phyloP scores from a whole-genome alignment of 305 asterid species.

The Rubia tinctorum region DNA sequence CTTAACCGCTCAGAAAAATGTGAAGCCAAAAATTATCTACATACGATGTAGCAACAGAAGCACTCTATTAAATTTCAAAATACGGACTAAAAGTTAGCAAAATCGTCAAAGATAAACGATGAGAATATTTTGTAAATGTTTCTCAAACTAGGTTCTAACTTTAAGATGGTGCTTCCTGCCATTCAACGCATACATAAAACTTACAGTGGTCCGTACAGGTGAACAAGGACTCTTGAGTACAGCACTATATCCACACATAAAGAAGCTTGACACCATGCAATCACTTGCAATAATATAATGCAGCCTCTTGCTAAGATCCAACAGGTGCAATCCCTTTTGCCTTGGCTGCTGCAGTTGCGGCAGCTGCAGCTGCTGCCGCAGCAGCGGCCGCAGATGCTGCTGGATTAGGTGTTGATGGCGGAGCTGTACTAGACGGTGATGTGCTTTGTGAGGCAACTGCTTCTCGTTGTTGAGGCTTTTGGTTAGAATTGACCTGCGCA shows the following conservation, averaged over 20 bases:
- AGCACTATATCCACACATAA: constrained; percentile 23
- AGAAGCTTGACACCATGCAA: neutral
- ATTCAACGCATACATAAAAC: constrained; percentile 17
- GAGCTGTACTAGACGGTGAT: constrained; percentile 37
- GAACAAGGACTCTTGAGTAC: neutral
- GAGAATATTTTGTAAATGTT: constrained; percentile 4
- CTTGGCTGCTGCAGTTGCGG: constrained; percentile 64
- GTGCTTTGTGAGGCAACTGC: constrained; percentile 36
- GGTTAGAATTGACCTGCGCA: constrained; percentile 37
- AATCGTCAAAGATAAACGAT: neutral
- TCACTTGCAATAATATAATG: neutral
- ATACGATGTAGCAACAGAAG: neutral
- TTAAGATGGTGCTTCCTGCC: constrained; percentile 13
- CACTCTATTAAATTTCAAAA: neutral
- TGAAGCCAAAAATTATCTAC: neutral
- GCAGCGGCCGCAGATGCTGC: constrained; percentile 56
- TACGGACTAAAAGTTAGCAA: constrained; percentile 2
- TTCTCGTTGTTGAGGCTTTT: constrained; percentile 24
- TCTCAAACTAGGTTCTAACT: constrained; percentile 3
- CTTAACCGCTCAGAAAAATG: neutral
- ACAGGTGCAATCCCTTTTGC: constrained; percentile 83
- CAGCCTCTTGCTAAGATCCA: constrained; percentile 44
- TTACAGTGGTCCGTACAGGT: constrained; percentile 5
- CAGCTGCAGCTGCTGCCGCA: constrained; percentile 48
- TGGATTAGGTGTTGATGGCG: constrained; percentile 39